Evolutionary conservation across 352 stramenopile species (phyloP), one percentile per base, ranked within the genome.

Genomic region (Phytophthora crassamura): DNA sequence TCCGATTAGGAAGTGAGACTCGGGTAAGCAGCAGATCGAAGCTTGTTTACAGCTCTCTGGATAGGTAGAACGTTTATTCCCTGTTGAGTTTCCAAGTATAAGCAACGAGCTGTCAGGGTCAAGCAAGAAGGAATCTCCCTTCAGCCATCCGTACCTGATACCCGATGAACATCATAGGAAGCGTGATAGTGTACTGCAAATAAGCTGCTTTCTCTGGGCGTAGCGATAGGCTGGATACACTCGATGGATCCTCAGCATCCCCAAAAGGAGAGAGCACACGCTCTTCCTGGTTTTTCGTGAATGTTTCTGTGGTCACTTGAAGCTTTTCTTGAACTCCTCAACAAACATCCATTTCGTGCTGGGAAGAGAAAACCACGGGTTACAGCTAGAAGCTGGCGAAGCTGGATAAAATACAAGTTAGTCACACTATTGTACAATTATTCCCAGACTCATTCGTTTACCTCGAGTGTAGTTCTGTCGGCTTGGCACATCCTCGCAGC

Each of bases 81-180:
- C 75, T 83, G 47, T 28, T 28, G 15, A 11, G 48, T 7, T 4
- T 46, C 5, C 7, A 47, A 16, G 10, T 10, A 4, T 14, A 50
- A 36, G 39, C 33, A 35, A 16, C n/a, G n/a, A n/a, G n/a, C n/a
- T n/a, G 51, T 7, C 34, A 18, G 4, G 67, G 12, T 39, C 14
- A 57, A 33, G 30, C 14, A 50, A n/a, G n/a, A n/a, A n/a, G n/a
- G n/a, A n/a, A n/a, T n/a, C n/a, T n/a, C n/a, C n/a, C n/a, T n/a
- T n/a, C n/a, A n/a, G n/a, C n/a, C 5, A 33, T 11, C 50, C 39
- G 25, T 63, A 83, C 82, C 72, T 89, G 82, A 47, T 89, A 90
- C 14, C 82, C 82, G 22, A 88, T 74, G 49, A 90, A 78, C 82
- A 90, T 90, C 0, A 79, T 86, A 14, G 79, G 51, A 9, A 77